Conservation (phyloP, 805 yeast genomes). For the Starmerella khaoyaiensis region DNA sequence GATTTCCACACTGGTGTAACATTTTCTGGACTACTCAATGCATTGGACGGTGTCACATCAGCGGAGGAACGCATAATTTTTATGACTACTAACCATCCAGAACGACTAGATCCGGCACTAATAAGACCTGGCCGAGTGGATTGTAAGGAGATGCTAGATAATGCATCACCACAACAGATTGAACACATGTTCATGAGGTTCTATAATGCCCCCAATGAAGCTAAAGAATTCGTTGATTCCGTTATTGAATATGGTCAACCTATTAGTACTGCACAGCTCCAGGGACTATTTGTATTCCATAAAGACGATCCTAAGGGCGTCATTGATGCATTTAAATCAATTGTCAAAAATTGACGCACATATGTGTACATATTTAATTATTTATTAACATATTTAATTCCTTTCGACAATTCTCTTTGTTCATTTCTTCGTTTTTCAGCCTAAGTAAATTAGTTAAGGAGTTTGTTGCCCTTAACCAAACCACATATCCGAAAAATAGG, state of each 20-base stretch:
- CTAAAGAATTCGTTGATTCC: slow-evolving; percentile 39
- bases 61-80: slow-evolving; percentile 94
- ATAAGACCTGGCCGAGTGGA: slow-evolving; percentile 93
- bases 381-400: no score
- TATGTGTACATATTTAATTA: no score
- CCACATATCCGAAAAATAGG: neutral
- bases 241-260: slow-evolving; percentile 38
- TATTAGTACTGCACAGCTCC: slow-evolving; percentile 86
- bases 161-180: slow-evolving; percentile 77
- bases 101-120: slow-evolving; percentile 80
- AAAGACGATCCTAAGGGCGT: slow-evolving; percentile 74
- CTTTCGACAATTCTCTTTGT: no score
- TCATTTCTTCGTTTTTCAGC: no score
- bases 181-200: slow-evolving; percentile 75
- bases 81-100: slow-evolving; percentile 98
- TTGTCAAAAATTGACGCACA: no score
- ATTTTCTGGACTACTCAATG: slow-evolving; percentile 84
- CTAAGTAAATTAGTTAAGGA: no score
- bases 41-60: slow-evolving; percentile 93
- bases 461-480: neutral
- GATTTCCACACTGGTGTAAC: slow-evolving; percentile 90
- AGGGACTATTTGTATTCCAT: slow-evolving; percentile 87
- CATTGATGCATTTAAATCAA: slow-evolving; percentile 53
- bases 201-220: slow-evolving; percentile 44
- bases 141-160: slow-evolving; percentile 63